These are phyloP conservation scores for Trichophyton schoenleinii DNA, from an alignment of 2,329 filamentous ascomycete species.

Conservation along the genomic window DNA sequence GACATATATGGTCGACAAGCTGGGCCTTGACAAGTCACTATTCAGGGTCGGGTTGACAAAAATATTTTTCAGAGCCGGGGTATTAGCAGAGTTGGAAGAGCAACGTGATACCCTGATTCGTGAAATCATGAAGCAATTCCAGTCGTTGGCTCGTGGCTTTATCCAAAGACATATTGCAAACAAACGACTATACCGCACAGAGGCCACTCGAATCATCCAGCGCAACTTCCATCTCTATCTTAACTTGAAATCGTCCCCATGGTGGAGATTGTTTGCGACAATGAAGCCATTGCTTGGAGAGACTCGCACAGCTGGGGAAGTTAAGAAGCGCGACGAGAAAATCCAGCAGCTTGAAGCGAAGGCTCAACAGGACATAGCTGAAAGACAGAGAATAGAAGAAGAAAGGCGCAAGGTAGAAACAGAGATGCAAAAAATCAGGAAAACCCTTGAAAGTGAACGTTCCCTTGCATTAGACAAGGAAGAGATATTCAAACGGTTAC, in stretches of 20 bases:
- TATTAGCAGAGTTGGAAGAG: conserved; percentile 92
- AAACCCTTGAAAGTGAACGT: conserved; percentile 88
- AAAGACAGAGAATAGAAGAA: conserved; percentile 73
- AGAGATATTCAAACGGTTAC: conserved; percentile 95
- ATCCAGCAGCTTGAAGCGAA: conserved; percentile 78
- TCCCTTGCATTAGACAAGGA: conserved; percentile 96
- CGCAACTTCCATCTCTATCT: conserved; percentile 87
- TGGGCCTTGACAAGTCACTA: conserved; percentile 70
- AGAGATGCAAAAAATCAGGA: conserved; percentile 80
- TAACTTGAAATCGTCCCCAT: conserved; percentile 79
- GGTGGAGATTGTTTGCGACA: conserved; percentile 90
- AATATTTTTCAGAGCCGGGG: conserved; percentile 93
- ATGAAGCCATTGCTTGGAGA: conserved; percentile 93
- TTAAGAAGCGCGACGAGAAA: conserved; percentile 88
- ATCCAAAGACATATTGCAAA: conserved; percentile 75
- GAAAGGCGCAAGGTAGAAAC: conserved; percentile 75
- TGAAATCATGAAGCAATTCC: conserved; percentile 86
- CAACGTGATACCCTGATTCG: conserved; percentile 84
- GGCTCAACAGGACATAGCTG: conserved; percentile 61
- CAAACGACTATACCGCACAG: conserved; percentile 86
- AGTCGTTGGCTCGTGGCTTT: conserved; percentile 82
- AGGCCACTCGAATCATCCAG: conserved; percentile 90
- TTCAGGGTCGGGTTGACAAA: conserved; percentile 94
- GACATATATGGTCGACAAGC: conserved; percentile 74
- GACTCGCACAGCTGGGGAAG: conserved; percentile 80